Conservation (phyloP, 148 eudicot species). For the Diospyros kaki region DNA sequence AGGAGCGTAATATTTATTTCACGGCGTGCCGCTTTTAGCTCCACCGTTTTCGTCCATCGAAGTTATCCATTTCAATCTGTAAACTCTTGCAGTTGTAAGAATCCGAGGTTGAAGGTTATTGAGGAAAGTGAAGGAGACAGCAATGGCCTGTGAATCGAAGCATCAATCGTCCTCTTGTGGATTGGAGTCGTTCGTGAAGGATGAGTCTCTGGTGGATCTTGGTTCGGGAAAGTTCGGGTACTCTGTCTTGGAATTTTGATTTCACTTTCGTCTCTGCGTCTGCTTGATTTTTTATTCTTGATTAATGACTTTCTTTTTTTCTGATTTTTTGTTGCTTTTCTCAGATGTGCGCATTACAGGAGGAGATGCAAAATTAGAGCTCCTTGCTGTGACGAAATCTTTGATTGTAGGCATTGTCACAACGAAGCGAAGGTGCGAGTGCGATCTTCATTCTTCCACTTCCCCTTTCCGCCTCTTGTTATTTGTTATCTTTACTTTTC, state of each 20-base stretch:
- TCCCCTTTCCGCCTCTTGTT: not conserved
- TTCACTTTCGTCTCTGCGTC: not conserved
- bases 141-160: not conserved
- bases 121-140: not conserved
- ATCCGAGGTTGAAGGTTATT: not conserved
- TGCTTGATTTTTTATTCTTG: not conserved
- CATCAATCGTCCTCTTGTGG: not conserved
- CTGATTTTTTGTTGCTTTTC: not conserved
- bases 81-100: not conserved
- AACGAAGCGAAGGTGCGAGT: conserved; percentile 73
- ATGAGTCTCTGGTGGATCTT: not conserved
- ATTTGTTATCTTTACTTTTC: not conserved
- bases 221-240: conserved; percentile 5
- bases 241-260: not conserved
- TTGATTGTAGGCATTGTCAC: conserved; percentile 80
- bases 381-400: conserved; percentile 73
- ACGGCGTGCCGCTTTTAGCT: too few relatives aligned
- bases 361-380: conserved; percentile 83
- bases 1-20: too few relatives aligned
- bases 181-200: not conserved
- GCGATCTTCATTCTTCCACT: not conserved
- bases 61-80: not conserved
- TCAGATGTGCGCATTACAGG: conserved; percentile 66
- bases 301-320: not conserved
- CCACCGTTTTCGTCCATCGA: too few relatives aligned